phyloP scores from a whole-genome alignment of 2,329 filamentous ascomycete genomes.

The Scleromitrula shiraiana region DNA sequence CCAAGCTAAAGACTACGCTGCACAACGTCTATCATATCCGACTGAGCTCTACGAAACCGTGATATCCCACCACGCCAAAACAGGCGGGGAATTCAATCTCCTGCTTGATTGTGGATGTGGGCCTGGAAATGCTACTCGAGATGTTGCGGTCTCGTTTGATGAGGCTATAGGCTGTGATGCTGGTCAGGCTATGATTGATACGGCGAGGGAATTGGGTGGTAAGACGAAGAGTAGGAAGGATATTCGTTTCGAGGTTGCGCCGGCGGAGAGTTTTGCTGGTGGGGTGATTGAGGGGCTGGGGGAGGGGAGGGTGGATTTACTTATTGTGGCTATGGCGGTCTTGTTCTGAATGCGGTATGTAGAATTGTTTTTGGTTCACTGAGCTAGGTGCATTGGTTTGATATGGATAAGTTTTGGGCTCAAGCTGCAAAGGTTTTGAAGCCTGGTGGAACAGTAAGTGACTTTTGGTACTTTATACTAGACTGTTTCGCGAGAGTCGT shows the following conservation, averaged over 20 bases:
- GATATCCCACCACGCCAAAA: slow-evolving; percentile 19
- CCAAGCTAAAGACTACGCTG: slow-evolving; percentile 25
- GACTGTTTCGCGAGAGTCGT: too few species aligned
- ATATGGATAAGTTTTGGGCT: slow-evolving; percentile 38
- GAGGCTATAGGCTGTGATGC: slow-evolving; percentile 25
- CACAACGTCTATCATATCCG: slow-evolving; percentile 17
- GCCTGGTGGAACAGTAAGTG: slow-evolving; percentile 38
- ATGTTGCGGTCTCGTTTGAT: slow-evolving; percentile 16
- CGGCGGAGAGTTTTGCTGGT: slow-evolving; percentile 23
- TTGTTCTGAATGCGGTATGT: slow-evolving; percentile 15
- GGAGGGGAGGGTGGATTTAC: slow-evolving; percentile 22
- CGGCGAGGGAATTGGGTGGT: slow-evolving; percentile 20
- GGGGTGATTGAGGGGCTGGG: slow-evolving; percentile 14
- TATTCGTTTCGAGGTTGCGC: slow-evolving; percentile 20
- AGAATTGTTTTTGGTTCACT: slow-evolving; percentile 30
- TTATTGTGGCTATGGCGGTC: slow-evolving; percentile 23
- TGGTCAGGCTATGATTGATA: slow-evolving; percentile 24
- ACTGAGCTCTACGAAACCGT: slow-evolving; percentile 18
- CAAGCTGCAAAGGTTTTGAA: slow-evolving; percentile 37
- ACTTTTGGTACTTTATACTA: too few species aligned
- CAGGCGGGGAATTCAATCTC: slow-evolving; percentile 17
- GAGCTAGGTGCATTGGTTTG: slow-evolving; percentile 43
- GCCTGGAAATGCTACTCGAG: neutral
- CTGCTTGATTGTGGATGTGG: slow-evolving; percentile 29
- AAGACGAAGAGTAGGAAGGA: slow-evolving; percentile 14